Base-by-base conservation (phyloP, 2,329 filamentous ascomycete genomes). In the Stachybotrys chlorohalonatus region DNA sequence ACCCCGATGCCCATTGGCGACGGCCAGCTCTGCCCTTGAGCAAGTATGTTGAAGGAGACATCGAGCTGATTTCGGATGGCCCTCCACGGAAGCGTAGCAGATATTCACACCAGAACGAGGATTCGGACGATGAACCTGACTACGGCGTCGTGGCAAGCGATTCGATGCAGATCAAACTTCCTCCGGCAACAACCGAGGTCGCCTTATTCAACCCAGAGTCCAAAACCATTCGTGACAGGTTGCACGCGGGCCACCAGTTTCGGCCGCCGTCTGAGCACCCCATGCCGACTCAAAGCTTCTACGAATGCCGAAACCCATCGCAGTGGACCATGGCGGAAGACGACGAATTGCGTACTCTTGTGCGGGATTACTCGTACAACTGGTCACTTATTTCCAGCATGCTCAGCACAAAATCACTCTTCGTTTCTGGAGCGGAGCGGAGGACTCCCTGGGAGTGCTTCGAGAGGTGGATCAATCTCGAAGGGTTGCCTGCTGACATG, bases 371-470 rank as follows among this genome's bases (percentile, higher is more conserved):
- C 65, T 90, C 90, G 0, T 97, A 96, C 75, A 99, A 99, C 64
- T 99, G 94, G 94, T 95, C 91, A 3, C 77, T 99, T 6, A 96
- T 97, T 53, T 89, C 92, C 1, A 89, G 83, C 62, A 86, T 93
- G 56, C 75, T 97, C 53, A 80, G 84, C 1, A 80, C 87, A 15
- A 84, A 83, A 53, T 95, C 90, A 0, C 68, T 85, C 13, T 95
- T 90, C 65, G 81, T 84, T n/a, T 93, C 92, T 17, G 90, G 90
- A 1, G 85, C 90, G 11, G 93, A 97, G 67, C 82, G 94, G 58
- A 83, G 94, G 51, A 97, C 93, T 3, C 91, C 93, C 0, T 99
- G 94, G 94, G 94, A 99, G 73, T 99, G 94, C 67, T 99, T 99
- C 63, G 94, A 99, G 71, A 83, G 94, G 48, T 99, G 93, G 93